phyloP scores from a whole-genome alignment of 2,329 filamentous ascomycete genomes.

The Myriosclerotinia curreyana region DNA sequence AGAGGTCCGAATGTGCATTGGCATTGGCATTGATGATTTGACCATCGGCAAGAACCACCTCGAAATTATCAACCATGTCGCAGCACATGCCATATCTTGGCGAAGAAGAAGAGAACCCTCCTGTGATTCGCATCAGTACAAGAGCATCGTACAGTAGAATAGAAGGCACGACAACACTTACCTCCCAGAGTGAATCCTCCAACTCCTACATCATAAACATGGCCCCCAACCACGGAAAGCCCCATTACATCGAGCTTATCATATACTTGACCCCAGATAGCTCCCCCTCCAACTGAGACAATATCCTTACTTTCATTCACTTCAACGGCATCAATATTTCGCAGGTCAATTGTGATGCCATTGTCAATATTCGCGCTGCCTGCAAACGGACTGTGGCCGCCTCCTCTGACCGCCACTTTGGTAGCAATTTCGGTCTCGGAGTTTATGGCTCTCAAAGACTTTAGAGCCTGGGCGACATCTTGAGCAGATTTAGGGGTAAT shows the following conservation, averaged over 20 bases:
- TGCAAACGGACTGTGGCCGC: slow-evolving; percentile 36
- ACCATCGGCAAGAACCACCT: slow-evolving; percentile 46
- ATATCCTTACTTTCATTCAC: slow-evolving; percentile 34
- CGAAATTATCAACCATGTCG: not conserved
- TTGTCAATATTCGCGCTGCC: slow-evolving; percentile 50
- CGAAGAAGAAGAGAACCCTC: slow-evolving; percentile 11
- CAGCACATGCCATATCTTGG: not conserved
- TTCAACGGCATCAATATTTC: slow-evolving; percentile 33
- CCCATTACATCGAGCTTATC: slow-evolving; percentile 21
- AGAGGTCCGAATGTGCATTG: slow-evolving; percentile 48
- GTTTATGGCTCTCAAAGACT: slow-evolving; percentile 21
- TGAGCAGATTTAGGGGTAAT: slow-evolving; percentile 26
- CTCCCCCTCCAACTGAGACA: slow-evolving; percentile 41
- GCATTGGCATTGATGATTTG: slow-evolving; percentile 46
- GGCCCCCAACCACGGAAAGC: slow-evolving; percentile 25
- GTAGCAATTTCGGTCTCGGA: slow-evolving; percentile 7
- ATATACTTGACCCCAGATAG: slow-evolving; percentile 39
- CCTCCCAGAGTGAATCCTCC: slow-evolving; percentile 1
- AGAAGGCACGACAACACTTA: not conserved
- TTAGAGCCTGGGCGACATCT: slow-evolving; percentile 28
- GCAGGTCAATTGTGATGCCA: slow-evolving; percentile 51
- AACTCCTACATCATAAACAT: slow-evolving; percentile 27
- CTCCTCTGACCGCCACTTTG: slow-evolving; percentile 32
- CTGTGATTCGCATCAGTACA: slow-evolving; percentile 25
- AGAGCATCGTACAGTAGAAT: slow-evolving; percentile 26